A percentile compares a stretch with the other conserved stretches of the same genome.
These are phyloP conservation scores for Neckera pumila DNA, from an alignment of 225 moss, liverwort and hornwort genomes.

Conservation along the genomic window DNA sequence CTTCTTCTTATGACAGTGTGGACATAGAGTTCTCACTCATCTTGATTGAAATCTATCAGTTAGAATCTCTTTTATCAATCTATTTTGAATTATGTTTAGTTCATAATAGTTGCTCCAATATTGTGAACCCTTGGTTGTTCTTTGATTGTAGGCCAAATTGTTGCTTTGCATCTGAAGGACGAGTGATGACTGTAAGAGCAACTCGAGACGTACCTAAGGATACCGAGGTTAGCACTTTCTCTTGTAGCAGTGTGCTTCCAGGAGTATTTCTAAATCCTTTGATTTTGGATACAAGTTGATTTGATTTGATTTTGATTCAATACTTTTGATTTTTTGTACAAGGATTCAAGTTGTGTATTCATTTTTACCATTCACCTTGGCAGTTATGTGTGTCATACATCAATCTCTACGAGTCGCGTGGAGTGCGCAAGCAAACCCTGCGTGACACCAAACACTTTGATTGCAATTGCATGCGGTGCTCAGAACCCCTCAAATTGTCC, in stretches of 20 bases:
- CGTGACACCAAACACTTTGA: conserved; percentile 60
- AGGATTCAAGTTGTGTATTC: background rate
- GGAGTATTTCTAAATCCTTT: background rate
- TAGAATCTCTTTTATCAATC: background rate
- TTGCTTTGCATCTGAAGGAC: conserved; percentile 72
- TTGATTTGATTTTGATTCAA: background rate
- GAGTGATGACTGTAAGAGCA: conserved; percentile 79
- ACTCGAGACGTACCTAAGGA: conserved; percentile 60
- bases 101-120: background rate
- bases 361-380: background rate
- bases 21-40: background rate
- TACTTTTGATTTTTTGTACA: background rate
- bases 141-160: conserved; percentile 62
- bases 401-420: conserved; percentile 75
- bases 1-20: background rate
- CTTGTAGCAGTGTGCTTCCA: background rate
- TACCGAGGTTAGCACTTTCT: conserved; percentile 37
- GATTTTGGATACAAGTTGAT: background rate
- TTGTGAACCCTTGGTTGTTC: background rate
- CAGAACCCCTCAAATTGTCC: conserved; percentile 57
- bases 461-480: conserved; percentile 67
- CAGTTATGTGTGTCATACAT: conserved; percentile 78
- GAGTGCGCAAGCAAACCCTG: conserved; percentile 51
- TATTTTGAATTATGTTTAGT: background rate
- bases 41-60: background rate